A percentile compares a stretch with the other conserved stretches of the same genome.
These are phyloP conservation scores for Acanthamoeba healyi DNA, from an alignment of 208 protist species.

Conservation along the genomic window DNA sequence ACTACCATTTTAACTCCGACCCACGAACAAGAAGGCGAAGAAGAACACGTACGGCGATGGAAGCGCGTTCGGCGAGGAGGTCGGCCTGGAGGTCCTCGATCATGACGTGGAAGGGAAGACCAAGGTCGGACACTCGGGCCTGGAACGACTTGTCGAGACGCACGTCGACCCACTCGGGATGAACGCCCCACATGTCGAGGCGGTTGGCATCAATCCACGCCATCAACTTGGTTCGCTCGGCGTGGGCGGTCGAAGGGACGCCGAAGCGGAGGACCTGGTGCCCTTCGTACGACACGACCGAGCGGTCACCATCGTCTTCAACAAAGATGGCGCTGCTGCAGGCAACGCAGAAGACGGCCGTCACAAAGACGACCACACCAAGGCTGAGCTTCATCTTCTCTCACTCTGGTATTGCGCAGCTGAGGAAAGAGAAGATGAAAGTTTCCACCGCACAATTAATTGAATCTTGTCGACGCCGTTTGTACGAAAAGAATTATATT, in stretches of 20 bases:
- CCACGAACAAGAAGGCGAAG: neutral
- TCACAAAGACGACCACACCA: no score
- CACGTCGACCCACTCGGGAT: slow-evolving; percentile 23
- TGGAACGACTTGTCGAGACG: neutral
- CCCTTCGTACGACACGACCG: neutral
- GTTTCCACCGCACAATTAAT: no score
- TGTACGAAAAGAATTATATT: no score
- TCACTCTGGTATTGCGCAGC: no score
- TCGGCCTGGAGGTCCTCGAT: neutral
- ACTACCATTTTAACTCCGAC: no score
- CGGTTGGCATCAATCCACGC: neutral
- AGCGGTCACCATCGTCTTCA: neutral
- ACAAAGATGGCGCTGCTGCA: neutral
- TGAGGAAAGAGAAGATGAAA: no score
- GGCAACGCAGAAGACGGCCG: no score
- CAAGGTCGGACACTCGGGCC: neutral
- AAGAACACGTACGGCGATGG: neutral
- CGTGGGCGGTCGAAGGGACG: neutral
- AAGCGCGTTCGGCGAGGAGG: neutral
- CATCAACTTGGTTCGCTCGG: neutral
- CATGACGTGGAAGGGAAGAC: neutral
- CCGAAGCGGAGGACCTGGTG: slow-evolving; percentile 6
- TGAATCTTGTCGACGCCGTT: no score
- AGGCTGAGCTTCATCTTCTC: no score
- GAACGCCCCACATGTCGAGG: neutral